Evolutionary conservation across 148 eudicot genomes (phyloP).

Genomic region (Vaccinium macrocarpon): DNA sequence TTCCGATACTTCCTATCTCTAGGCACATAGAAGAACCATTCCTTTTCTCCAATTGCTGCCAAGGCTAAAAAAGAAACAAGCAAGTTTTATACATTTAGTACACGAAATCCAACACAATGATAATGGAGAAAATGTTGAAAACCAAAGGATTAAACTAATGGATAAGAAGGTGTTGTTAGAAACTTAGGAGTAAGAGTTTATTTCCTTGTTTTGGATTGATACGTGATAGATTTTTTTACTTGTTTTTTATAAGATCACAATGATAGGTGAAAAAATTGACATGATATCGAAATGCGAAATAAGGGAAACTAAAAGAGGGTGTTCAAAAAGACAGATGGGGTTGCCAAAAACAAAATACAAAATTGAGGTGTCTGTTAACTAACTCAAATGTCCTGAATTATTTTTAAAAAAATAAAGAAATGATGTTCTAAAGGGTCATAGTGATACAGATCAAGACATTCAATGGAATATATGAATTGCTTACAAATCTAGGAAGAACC

Average conservation of each 20-base stretch:
- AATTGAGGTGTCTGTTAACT: background rate
- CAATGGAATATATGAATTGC: background rate
- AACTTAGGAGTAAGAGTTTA: background rate
- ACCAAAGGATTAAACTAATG: background rate
- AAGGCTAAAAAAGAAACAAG: conserved; percentile 35
- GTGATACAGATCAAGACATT: background rate
- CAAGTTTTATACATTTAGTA: background rate
- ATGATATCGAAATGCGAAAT: background rate
- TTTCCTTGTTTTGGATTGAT: background rate
- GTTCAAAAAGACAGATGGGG: background rate
- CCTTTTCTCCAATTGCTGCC: conserved; percentile 93
- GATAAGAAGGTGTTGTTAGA: background rate
- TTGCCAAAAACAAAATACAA: background rate
- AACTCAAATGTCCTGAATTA: background rate
- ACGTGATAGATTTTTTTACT: background rate
- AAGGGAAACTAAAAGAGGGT: background rate
- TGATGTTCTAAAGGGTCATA: background rate
- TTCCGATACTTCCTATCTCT: conserved; percentile 83
- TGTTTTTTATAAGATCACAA: no score
- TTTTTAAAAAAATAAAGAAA: background rate
- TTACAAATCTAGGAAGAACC: background rate
- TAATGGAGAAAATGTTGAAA: conserved; percentile 10
- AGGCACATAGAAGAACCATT: conserved; percentile 92
- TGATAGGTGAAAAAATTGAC: background rate
- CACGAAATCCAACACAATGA: conserved; percentile 1